Evolutionary conservation across 495 filamentous ascomycete genomes (phyloP), one percentile per base, ranked within the genome.

Genomic region (Penicillium cinerascens): DNA sequence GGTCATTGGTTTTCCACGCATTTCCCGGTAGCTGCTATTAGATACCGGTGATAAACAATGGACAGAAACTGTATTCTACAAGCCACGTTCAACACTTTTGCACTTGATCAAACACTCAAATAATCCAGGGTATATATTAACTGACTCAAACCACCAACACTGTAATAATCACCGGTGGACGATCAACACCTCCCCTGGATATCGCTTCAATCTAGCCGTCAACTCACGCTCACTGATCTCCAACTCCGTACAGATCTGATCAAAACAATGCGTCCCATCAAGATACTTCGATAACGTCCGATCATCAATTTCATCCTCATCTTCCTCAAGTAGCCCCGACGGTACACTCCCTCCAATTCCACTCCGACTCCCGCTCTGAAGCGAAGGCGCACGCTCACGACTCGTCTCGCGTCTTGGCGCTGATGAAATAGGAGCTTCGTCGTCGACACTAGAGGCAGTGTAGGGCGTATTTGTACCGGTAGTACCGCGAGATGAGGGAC

Each of bases 161-260:
- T 23, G 22, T 13, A 33, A 10, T 29, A 33, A 33, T 78, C 67
- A 84, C 26, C 82, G 71, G 67, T 81, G 78, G 21, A 84, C 64
- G 58, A 84, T 79, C 57, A 78, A 56, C 16, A 82, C 76, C 59
- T 80, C 78, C 43, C 72, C 71, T 4, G 66, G 65, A 63, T 70
- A 72, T 38, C 71, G 67, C 63, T 81, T 81, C 62, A 83, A 57
- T 51, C 74, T 66, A 42, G 56, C 64, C 51, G 75, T 75, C 49
- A 83, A 62, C 48, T 82, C 80, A 52, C 64, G 72, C 66, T 84
- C 81, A 53, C 80, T 78, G 33, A 82, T 69, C 63, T 79, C 75
- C 52, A 84, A 50, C 75, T 92, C 91, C 15, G 88, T 89, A 60
- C 89, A 92, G 52, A 95, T 92, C 78, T 96, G 85, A 73, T 96